These are phyloP conservation scores for Bigelowiella natans DNA, from an alignment of 78 protist species.

Conservation along the genomic window DNA sequence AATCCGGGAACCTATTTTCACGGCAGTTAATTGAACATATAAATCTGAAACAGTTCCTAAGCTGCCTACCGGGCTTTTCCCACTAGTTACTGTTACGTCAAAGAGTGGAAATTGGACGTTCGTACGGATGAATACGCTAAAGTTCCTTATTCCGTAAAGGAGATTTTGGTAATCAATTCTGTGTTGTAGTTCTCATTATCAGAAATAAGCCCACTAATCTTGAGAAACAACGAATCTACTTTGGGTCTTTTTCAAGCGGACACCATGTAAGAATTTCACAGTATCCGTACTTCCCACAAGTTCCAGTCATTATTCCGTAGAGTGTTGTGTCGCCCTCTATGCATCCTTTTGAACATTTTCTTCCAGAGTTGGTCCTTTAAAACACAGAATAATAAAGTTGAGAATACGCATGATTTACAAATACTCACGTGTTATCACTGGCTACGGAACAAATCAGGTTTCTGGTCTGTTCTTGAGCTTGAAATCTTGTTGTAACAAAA, in stretches of 20 bases:
- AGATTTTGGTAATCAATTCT: neutral
- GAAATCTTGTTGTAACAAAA: too few species aligned
- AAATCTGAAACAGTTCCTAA: too few species aligned
- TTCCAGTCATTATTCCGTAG: neutral
- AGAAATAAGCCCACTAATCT: too few species aligned
- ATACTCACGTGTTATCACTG: too few species aligned
- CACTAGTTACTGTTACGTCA: neutral
- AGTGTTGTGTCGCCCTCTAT: neutral
- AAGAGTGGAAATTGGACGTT: neutral
- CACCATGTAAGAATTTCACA: neutral
- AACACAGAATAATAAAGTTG: too few species aligned
- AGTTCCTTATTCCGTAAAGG: neutral
- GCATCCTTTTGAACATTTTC: neutral
- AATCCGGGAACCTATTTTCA: too few species aligned
- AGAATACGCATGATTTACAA: too few species aligned
- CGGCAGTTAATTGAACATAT: too few species aligned
- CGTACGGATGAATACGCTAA: neutral
- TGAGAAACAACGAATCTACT: neutral
- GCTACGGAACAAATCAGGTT: too few species aligned
- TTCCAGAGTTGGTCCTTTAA: neutral
- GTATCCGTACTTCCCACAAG: neutral
- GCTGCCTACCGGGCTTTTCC: neutral
- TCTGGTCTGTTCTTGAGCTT: too few species aligned
- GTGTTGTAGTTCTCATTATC: too few species aligned
- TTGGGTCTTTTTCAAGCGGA: neutral